Evolutionary conservation across 371 early-diverging fungal genomes (phyloP), one percentile per base, ranked within the genome.

Genomic region (Thermomucor indicae-seudaticae): DNA sequence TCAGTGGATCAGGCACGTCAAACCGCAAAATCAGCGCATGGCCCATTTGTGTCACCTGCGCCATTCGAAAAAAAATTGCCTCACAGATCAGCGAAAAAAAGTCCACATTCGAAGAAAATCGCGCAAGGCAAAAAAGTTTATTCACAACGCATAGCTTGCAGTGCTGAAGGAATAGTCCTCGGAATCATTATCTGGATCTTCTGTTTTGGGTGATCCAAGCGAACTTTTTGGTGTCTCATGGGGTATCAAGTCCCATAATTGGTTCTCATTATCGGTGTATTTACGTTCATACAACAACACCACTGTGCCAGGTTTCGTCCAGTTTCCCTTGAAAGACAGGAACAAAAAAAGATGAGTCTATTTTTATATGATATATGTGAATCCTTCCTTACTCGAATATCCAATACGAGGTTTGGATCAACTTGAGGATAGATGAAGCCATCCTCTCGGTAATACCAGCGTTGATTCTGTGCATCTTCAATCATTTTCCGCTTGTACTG

Each of bases 381-480:
- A n/a, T n/a, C n/a, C n/a, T n/a, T n/a, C n/a, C 64, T 57, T 67
- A 69, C 75, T 40, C 71, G 57, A 25, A 72, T 76, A 54, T 72
- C 73, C 22, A 72, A 45, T 0, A 70, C 70, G 17, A 76, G 55
- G 37, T 72, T 72, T 0, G 73, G 73, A 19, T 69, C 63, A 16
- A 58, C 58, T 47, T 65, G 70, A 20, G 71, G 77, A 45, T 76
- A 72, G 25, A 76, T 65, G 47, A 70, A 65, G 7, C 73, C 73
- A 51, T 75, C 75, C 42, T 76, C 72, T 2, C 73, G 68, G 39
- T 72, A 76, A 38, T 60, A 68, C 77, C 77, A 76, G 37, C 67
- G 43, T 41, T 76, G 77, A 39, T 76, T 72, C 2, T 76, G 65
- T 4, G 71, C 69, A 28, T 67, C 70, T 30, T 72, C 70, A 7